Evolutionary conservation across 495 filamentous ascomycete genomes (phyloP).

Genomic region (Penicillium ucsense): DNA sequence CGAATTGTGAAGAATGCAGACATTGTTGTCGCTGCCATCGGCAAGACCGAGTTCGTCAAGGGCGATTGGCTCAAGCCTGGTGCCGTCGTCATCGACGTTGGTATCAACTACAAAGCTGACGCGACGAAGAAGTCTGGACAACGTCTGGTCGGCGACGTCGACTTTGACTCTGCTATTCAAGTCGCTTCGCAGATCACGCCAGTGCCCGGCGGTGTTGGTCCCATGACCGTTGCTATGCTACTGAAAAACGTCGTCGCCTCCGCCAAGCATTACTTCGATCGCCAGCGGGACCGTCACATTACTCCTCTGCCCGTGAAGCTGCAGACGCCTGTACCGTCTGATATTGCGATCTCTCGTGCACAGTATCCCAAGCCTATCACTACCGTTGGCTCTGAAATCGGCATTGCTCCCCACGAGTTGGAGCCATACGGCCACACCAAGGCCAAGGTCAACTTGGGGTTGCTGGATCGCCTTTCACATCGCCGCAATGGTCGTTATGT

Average conservation of each 20-base stretch:
- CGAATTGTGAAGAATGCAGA: constrained; percentile 75
- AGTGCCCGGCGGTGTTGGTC: constrained; percentile 92
- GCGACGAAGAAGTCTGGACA: constrained; percentile 87
- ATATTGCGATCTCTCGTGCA: constrained; percentile 83
- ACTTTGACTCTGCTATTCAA: constrained; percentile 75
- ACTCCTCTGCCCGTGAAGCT: constrained; percentile 71
- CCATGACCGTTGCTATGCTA: constrained; percentile 97
- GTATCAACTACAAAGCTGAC: constrained; percentile 94
- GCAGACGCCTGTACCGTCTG: constrained; percentile 70
- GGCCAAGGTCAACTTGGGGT: constrained; percentile 77
- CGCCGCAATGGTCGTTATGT: constrained; percentile 84
- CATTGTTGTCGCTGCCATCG: constrained; percentile 86
- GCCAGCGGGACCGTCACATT: constrained; percentile 65
- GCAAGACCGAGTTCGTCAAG: constrained; percentile 75
- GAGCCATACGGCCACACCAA: constrained; percentile 94
- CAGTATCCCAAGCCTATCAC: constrained; percentile 87
- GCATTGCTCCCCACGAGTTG: constrained; percentile 74
- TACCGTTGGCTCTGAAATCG: constrained; percentile 72
- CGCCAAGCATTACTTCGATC: constrained; percentile 69
- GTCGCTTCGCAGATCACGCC: constrained; percentile 95
- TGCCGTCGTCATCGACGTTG: constrained; percentile 92
- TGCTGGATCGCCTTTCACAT: constrained; percentile 76
- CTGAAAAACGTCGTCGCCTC: constrained; percentile 87
- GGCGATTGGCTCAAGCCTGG: constrained; percentile 94
- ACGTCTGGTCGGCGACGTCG: constrained; percentile 91